A percentile compares a stretch with the other conserved stretches of the same genome.
phyloP scores from a whole-genome alignment of 805 yeast species.

The Lipomyces yamadae region DNA sequence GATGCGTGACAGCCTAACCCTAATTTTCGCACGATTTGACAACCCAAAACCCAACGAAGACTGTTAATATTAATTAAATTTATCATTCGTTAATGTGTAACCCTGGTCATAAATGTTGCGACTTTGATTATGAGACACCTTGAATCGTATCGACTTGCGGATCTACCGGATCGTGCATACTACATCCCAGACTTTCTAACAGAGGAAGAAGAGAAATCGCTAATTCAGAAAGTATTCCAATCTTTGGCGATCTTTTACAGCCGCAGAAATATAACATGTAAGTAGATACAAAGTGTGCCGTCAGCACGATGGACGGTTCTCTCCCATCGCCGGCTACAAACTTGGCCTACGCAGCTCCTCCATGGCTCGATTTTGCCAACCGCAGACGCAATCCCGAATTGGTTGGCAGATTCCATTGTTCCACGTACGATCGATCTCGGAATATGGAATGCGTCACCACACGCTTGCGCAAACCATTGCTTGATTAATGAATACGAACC shows the following conservation, averaged over 20 bases:
- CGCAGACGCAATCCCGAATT: constrained; percentile 20
- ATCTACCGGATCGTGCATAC: constrained; percentile 21
- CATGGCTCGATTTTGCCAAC: constrained; percentile 30
- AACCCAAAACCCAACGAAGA: no score
- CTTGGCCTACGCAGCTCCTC: constrained; percentile 33
- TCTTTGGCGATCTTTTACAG: background rate
- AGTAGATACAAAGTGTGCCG: constrained; percentile 25
- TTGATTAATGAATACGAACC: constrained; percentile 32
- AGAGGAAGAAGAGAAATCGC: constrained; percentile 17
- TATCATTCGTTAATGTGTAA: background rate
- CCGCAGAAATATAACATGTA: background rate
- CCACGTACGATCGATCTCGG: constrained; percentile 24
- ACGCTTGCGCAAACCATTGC: constrained; percentile 30
- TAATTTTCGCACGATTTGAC: no score
- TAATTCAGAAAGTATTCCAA: constrained; percentile 23
- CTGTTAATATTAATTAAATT: no score
- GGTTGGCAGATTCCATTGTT: constrained; percentile 28
- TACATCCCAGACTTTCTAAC: constrained; percentile 31
- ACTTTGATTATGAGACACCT: constrained; percentile 8
- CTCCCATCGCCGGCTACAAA: constrained; percentile 32
- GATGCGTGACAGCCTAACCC: no score
- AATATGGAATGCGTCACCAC: constrained; percentile 30
- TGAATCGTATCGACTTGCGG: constrained; percentile 16
- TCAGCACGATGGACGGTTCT: constrained; percentile 28
- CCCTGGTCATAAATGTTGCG: background rate